Evolutionary conservation across 2,329 filamentous ascomycete species (phyloP).

Genomic region (Cercospora janseana): DNA sequence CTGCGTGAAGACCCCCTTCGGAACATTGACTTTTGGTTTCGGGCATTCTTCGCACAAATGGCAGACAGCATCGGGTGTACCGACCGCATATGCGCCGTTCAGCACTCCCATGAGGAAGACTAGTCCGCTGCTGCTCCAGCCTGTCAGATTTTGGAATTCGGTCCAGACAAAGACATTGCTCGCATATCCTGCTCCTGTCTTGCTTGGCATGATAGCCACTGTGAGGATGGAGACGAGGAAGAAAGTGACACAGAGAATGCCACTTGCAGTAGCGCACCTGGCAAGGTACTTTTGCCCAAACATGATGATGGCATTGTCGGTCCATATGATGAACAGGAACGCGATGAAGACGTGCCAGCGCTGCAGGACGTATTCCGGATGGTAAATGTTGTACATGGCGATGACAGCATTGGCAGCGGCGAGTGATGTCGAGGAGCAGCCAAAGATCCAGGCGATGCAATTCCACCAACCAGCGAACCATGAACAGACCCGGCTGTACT

Average conservation of each 20-base stretch:
- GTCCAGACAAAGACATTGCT: slow-evolving; percentile 43
- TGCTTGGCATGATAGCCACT: slow-evolving; percentile 55
- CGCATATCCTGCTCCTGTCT: slow-evolving; percentile 44
- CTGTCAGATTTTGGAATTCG: slow-evolving; percentile 45
- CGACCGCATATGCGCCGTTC: slow-evolving; percentile 64
- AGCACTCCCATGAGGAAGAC: slow-evolving; percentile 63
- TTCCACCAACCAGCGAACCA: slow-evolving; percentile 55
- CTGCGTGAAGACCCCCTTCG: slow-evolving; percentile 54
- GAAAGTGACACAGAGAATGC: slow-evolving; percentile 50
- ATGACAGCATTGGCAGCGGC: slow-evolving; percentile 49
- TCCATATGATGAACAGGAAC: slow-evolving; percentile 50
- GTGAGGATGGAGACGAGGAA: slow-evolving; percentile 58
- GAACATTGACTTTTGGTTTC: slow-evolving; percentile 51
- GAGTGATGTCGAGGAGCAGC: slow-evolving; percentile 43
- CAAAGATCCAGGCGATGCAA: slow-evolving; percentile 52
- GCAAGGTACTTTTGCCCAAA: slow-evolving; percentile 57
- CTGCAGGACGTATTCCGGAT: slow-evolving; percentile 46
- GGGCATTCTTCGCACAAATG: slow-evolving; percentile 66
- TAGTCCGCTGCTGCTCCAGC: slow-evolving; percentile 52
- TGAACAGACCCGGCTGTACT: slow-evolving; percentile 48
- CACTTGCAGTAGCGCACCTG: slow-evolving; percentile 53
- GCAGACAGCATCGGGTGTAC: slow-evolving; percentile 61
- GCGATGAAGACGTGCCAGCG: slow-evolving; percentile 54
- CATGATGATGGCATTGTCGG: slow-evolving; percentile 48
- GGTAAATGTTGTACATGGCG: slow-evolving; percentile 51